Conservation (phyloP, 148 eudicot species). For the Pouteria glomerata region DNA sequence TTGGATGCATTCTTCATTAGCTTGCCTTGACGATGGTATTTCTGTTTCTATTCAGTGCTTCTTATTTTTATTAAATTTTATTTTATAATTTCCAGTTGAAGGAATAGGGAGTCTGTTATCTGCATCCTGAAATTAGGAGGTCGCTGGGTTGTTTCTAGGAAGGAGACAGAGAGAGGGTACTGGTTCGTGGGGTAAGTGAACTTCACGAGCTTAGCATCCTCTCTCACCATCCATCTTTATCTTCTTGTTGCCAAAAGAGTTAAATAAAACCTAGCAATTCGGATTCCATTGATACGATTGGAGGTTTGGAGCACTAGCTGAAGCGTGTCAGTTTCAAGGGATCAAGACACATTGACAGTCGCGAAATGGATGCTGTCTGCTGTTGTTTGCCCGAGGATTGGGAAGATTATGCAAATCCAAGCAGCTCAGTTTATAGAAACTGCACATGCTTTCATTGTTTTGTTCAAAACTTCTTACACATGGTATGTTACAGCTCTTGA, state of each 20-base stretch:
- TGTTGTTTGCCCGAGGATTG: constrained; percentile 76
- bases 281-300: constrained; percentile 8
- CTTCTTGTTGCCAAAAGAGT: neutral
- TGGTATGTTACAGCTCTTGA: constrained; percentile 47
- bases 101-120: neutral
- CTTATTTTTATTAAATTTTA: neutral
- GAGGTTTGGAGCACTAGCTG: constrained; percentile 17
- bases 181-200: constrained; percentile 41
- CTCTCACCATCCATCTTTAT: constrained; percentile 25
- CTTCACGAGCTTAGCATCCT: constrained; percentile 46
- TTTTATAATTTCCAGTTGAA: constrained; percentile 12
- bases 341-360: constrained; percentile 16
- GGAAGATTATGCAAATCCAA: constrained; percentile 70
- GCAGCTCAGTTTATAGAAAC: constrained; percentile 62
- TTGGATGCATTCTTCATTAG: neutral
- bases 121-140: neutral
- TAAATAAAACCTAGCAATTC: neutral
- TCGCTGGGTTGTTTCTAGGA: neutral
- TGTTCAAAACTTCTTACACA: constrained; percentile 57
- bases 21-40: neutral
- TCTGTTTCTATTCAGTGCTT: neutral
- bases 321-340: constrained; percentile 4
- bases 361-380: constrained; percentile 78
- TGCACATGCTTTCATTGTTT: constrained; percentile 73
- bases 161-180: constrained; percentile 37